These are phyloP conservation scores for Pseudopithomyces maydicus DNA, from an alignment of 2,329 filamentous ascomycete species.

Conservation along the genomic window DNA sequence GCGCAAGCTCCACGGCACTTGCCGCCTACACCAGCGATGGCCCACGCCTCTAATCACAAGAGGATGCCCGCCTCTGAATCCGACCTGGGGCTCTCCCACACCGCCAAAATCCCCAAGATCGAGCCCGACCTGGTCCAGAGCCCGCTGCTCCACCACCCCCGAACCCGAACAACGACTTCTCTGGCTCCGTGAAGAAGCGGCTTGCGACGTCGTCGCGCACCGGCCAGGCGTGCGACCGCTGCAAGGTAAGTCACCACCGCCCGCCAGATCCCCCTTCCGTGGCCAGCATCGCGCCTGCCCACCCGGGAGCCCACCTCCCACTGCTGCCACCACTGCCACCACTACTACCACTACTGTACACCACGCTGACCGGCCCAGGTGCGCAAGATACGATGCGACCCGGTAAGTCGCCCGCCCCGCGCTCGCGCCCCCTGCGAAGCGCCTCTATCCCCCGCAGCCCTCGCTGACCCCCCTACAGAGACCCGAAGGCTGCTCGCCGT, in stretches of 20 bases:
- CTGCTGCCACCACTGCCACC: too few species aligned
- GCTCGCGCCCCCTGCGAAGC: too few species aligned
- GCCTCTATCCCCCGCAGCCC: background rate
- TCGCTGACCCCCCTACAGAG: slow-evolving; percentile 40
- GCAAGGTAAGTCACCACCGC: slow-evolving; percentile 66
- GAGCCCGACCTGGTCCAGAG: slow-evolving; percentile 29
- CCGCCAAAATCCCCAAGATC: slow-evolving; percentile 40
- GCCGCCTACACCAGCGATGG: slow-evolving; percentile 4
- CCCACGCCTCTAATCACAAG: slow-evolving; percentile 2
- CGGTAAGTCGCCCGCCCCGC: slow-evolving; percentile 28
- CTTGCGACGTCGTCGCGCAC: slow-evolving; percentile 65
- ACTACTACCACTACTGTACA: background rate
- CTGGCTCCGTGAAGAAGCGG: slow-evolving; percentile 54
- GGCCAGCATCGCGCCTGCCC: background rate
- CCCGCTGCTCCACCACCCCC: slow-evolving; percentile 14
- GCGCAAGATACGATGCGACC: slow-evolving; percentile 87
- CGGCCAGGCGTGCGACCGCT: slow-evolving; percentile 86
- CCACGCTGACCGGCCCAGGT: slow-evolving; percentile 56
- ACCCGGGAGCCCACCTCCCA: background rate
- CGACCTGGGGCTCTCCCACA: slow-evolving; percentile 17
- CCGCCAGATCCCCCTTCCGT: background rate
- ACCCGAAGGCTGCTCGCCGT: slow-evolving; percentile 81
- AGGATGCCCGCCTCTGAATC: slow-evolving; percentile 5
- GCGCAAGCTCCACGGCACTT: slow-evolving; percentile 1
- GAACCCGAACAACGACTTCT: slow-evolving; percentile 39